These are phyloP conservation scores for Tricholomella constricta DNA, from an alignment of 768 basidiomycete species.

Conservation along the genomic window DNA sequence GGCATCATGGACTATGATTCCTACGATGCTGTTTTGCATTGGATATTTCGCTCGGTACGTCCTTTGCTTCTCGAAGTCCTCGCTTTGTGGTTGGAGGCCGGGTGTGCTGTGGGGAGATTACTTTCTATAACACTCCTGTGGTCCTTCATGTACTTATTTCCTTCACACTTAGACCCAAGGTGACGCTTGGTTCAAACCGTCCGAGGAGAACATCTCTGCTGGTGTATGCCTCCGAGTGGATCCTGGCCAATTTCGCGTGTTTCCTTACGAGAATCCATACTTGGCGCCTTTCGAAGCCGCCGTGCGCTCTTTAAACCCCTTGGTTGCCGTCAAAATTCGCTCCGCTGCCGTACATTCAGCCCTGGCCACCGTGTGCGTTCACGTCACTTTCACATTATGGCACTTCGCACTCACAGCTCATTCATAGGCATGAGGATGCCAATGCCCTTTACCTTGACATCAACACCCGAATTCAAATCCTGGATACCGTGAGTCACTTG, in stretches of 20 bases:
- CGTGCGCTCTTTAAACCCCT: slow-evolving; percentile 72
- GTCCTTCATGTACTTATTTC: neutral
- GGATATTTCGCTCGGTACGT: slow-evolving; percentile 73
- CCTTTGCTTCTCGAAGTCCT: neutral
- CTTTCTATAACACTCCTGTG: neutral
- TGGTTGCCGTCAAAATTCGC: slow-evolving; percentile 81
- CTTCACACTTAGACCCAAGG: slow-evolving; percentile 68
- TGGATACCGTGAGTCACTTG: slow-evolving; percentile 68
- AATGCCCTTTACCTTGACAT: slow-evolving; percentile 68
- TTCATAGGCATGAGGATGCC: slow-evolving; percentile 55
- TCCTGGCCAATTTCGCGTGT: slow-evolving; percentile 71
- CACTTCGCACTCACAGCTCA: slow-evolving; percentile 6
- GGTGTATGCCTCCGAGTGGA: slow-evolving; percentile 78
- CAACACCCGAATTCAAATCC: slow-evolving; percentile 85
- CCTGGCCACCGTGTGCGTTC: slow-evolving; percentile 61
- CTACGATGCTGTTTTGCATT: slow-evolving; percentile 78
- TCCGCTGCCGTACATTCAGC: slow-evolving; percentile 83
- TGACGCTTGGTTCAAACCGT: slow-evolving; percentile 85
- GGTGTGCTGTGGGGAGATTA: neutral
- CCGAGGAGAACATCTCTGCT: slow-evolving; percentile 78
- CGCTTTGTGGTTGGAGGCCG: neutral
- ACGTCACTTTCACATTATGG: neutral
- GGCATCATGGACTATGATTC: slow-evolving; percentile 73
- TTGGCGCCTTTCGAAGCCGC: slow-evolving; percentile 84
- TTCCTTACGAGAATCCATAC: slow-evolving; percentile 83